Base-by-base conservation (phyloP, 2,329 filamentous ascomycete species). In the Helminthosporium solani region DNA sequence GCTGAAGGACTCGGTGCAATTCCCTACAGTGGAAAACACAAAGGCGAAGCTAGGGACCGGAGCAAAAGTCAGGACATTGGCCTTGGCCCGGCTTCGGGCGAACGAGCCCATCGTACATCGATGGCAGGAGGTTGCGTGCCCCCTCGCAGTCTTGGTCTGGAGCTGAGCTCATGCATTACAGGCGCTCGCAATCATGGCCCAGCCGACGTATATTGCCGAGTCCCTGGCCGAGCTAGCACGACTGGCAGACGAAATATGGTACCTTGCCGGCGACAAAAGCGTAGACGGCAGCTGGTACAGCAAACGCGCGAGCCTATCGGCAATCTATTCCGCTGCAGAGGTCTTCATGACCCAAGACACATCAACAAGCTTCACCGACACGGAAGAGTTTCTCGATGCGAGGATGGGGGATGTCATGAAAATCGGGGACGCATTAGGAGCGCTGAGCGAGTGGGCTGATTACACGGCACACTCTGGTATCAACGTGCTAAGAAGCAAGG, bases 291-390 rank as follows among this genome's bases (percentile, higher is more conserved):
- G 84, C 3, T 99, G 94, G 94, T 99, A 99, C 60, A 84, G 84
- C 2, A 87, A 86, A 66, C 78, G 85, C 3, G 77, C 82, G 7
- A 79, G 77, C 0, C 68, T 88, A 19, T 78, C 81, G 0, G 78
- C 78, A 2, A 77, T 88, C n/a, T 89, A 88, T 64, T 89, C 89
- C 1, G 70, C 72, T 4, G 70, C 86, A 45, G 94, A 99, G 72
- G 76, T 96, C 4, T 95, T 91, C 73, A 96, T 97, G 90, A 96
- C 90, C 18, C 90, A 87, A 48, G 94, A 97, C 70, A 78, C 76
- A 49, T 90, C 86, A 3, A 73, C 79, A 0, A 82, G 81, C n/a
- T 94, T 88, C 60, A 68, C 64, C 8, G 88, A 91, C 52, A 97
- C 94, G 3, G 84, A 85, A 54, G 78, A 82, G 8, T 99, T 97